Evolutionary conservation across 495 filamentous ascomycete species (phyloP).

Genomic region (Letharia lupina): DNA sequence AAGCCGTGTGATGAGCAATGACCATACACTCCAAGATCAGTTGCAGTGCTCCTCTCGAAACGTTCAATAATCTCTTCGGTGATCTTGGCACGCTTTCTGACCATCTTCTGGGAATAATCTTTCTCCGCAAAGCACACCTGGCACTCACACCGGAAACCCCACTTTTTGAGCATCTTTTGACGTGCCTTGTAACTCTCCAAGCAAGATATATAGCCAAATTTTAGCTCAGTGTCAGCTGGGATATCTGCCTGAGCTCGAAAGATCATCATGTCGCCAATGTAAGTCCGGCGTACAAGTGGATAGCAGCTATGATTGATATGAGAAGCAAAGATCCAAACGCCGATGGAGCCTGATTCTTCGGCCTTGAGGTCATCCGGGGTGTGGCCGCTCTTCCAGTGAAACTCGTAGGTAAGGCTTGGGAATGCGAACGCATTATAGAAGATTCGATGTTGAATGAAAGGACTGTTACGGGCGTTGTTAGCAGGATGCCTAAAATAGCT

Average conservation of each 20-base stretch:
- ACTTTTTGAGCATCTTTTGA: constrained; percentile 27
- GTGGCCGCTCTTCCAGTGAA: constrained; percentile 5
- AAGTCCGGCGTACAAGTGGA: constrained; percentile 38
- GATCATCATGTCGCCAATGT: constrained; percentile 54
- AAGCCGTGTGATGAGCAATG: background rate
- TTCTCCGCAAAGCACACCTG: constrained; percentile 30
- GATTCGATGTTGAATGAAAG: constrained; percentile 39
- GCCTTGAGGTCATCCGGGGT: constrained; percentile 11
- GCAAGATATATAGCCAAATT: constrained; percentile 31
- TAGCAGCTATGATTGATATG: constrained; percentile 50
- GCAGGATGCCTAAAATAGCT: background rate
- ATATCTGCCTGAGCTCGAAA: constrained; percentile 44
- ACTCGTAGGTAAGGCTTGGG: constrained; percentile 25
- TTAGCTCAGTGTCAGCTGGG: constrained; percentile 42
- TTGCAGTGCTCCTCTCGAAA: background rate
- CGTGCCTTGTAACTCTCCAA: constrained; percentile 22
- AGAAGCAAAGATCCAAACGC: constrained; percentile 47
- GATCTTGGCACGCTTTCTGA: background rate
- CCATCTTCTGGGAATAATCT: background rate
- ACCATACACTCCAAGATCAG: background rate
- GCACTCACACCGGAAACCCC: constrained; percentile 45
- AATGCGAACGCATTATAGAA: constrained; percentile 43
- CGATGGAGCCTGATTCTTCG: constrained; percentile 26
- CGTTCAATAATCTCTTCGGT: background rate
- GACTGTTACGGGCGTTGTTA: constrained; percentile 21